These are phyloP conservation scores for Alternaria infectoria DNA, from an alignment of 2,329 filamentous ascomycete species.

Conservation along the genomic window DNA sequence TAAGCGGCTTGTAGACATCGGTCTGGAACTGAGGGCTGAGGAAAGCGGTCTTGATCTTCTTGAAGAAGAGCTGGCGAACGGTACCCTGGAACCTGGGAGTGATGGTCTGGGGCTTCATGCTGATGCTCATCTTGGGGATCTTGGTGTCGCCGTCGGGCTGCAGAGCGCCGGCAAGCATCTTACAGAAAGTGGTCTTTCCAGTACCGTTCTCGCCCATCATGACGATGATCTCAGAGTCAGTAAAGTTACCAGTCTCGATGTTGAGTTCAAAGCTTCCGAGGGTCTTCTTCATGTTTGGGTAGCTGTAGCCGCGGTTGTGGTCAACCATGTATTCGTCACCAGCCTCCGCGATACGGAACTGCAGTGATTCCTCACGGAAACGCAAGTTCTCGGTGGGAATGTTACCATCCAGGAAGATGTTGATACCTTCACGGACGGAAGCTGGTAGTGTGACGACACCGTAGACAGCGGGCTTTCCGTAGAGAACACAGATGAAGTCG, in stretches of 20 bases:
- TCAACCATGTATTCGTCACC: conserved; percentile 87
- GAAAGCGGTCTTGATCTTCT: conserved; percentile 98
- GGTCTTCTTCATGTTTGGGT: conserved; percentile 92
- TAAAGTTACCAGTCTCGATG: conserved; percentile 85
- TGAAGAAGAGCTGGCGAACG: conserved; percentile 97
- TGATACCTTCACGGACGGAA: conserved; percentile 98
- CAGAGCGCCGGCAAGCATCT: conserved; percentile 88
- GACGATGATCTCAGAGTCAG: conserved; percentile 97
- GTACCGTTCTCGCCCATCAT: conserved; percentile 99
- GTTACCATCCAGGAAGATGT: conserved; percentile 97
- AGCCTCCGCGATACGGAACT: conserved; percentile 91
- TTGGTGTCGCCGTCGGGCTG: conserved; percentile 83
- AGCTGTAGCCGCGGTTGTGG: conserved; percentile 82
- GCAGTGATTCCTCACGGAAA: conserved; percentile 95
- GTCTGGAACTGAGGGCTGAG: conserved; percentile 98
- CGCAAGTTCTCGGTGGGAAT: conserved; percentile 98
- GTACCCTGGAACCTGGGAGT: conserved; percentile 98
- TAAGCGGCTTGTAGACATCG: conserved; percentile 98
- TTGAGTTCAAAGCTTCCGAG: conserved; percentile 85
- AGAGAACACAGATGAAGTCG: conserved; percentile 96
- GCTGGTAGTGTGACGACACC: conserved; percentile 96
- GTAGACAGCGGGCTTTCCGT: conserved; percentile 93
- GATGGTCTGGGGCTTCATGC: conserved; percentile 99
- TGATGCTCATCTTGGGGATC: conserved; percentile 94
- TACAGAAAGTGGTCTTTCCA: conserved; percentile 98